Base-by-base conservation (phyloP, 306 rosid genomes). In the Glycyrrhiza uralensis region DNA sequence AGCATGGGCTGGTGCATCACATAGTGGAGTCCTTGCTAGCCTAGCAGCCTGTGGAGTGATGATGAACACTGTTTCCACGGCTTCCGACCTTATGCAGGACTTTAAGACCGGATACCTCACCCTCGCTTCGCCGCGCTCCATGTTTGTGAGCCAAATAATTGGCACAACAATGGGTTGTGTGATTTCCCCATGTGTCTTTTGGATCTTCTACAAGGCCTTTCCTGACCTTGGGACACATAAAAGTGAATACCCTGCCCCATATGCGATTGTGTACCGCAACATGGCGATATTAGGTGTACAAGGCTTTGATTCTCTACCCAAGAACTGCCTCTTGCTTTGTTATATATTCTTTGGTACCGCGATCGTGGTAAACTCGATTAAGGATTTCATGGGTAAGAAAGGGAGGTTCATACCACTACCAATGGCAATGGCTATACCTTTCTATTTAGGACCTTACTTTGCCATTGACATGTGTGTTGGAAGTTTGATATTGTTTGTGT, bases 401-500 rank as follows among this genome's bases (percentile, higher is more conserved):
- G 88, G 88, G 30, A 32, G 83, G 71, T 81, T 74, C 41, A 41
- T 84, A 42, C 88, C 88, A 29, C 81, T 81, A 36, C 88, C 88
- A 59, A 84, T 81, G 85, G 84, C 88, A 4, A 84, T 81, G 85
- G 88, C 88, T 11, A 81, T 84, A 57, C 85, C 88, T 51, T 84
- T 84, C 77, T 84, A 84, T 23, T 2, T 84, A 62, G 88, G 88
- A 7, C 51, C 86, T 49, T 78, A 78, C 42, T 85, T 81, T 66
- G 86, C 86, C 75, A 78, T 81, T 71, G 86, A 81, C 61, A 85
- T 85, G 88, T 81, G 82, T 60, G 74, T 85, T 66, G 88, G 88
- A 78, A 85, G 88, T 69, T 2, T 85, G 46, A 66, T 85, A 44
- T 67, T 85, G 18, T 81, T 65, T 36, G 68, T 81, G 19, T 81